Conservation (phyloP, 805 yeast species). For the Gaillardinia entomophila region DNA sequence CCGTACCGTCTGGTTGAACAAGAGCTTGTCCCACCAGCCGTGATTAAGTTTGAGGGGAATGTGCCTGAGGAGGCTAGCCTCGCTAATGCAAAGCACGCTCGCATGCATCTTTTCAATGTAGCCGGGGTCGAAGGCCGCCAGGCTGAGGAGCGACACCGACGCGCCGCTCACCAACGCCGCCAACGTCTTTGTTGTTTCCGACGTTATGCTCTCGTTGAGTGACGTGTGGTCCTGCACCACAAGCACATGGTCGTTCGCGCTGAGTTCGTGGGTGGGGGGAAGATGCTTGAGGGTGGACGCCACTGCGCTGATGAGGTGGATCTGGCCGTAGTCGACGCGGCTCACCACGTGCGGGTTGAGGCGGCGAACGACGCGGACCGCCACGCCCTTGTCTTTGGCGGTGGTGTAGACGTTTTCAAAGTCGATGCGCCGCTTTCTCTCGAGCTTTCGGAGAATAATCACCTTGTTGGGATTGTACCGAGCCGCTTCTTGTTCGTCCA, state of each 20-base stretch:
- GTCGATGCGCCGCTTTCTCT: neutral
- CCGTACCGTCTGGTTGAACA: slow-evolving; percentile 30
- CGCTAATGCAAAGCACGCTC: slow-evolving; percentile 23
- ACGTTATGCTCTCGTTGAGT: slow-evolving; percentile 18
- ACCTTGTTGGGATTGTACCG: neutral
- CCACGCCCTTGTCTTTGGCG: slow-evolving; percentile 33
- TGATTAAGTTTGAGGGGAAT: slow-evolving; percentile 8
- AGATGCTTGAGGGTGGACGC: slow-evolving; percentile 48
- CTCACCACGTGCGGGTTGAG: slow-evolving; percentile 9
- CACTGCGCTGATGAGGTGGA: slow-evolving; percentile 46
- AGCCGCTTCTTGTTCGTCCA: neutral
- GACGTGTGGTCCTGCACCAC: slow-evolving; percentile 12
- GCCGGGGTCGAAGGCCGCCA: slow-evolving; percentile 4
- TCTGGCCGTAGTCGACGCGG: slow-evolving; percentile 37
- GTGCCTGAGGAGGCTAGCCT: slow-evolving; percentile 14
- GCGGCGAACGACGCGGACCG: slow-evolving; percentile 18
- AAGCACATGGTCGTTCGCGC: slow-evolving; percentile 16
- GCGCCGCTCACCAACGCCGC: slow-evolving; percentile 33
- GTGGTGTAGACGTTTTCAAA: slow-evolving; percentile 26
- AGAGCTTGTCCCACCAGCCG: slow-evolving; percentile 11
- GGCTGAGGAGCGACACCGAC: slow-evolving; percentile 13
- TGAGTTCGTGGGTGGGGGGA: slow-evolving; percentile 33
- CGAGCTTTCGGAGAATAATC: neutral
- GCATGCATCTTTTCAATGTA: slow-evolving; percentile 13
- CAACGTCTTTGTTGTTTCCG: slow-evolving; percentile 31